phyloP scores from a whole-genome alignment of 2,329 filamentous ascomycete species.

The Sarocladiaceae sp. region DNA sequence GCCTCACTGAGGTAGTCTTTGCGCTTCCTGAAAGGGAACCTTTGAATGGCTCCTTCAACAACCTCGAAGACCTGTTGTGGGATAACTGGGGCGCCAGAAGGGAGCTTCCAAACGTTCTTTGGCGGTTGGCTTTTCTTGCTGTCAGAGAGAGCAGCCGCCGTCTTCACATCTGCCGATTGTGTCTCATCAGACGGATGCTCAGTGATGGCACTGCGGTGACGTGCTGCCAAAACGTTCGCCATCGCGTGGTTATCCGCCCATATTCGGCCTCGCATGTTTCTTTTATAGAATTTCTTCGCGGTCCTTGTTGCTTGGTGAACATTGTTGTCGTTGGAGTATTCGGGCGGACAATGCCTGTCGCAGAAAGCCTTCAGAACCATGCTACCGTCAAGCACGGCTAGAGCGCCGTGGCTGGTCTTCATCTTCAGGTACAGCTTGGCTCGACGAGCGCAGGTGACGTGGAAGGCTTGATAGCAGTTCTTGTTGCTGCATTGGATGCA shows the following conservation, averaged over 20 bases:
- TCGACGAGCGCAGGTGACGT: constrained; percentile 88
- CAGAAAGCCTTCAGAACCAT: constrained; percentile 91
- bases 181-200: constrained; percentile 73
- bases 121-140: constrained; percentile 53
- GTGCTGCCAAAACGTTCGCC: constrained; percentile 72
- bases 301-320: constrained; percentile 74
- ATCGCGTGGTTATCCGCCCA: constrained; percentile 90
- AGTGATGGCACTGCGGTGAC: constrained; percentile 56
- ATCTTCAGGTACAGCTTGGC: constrained; percentile 89
- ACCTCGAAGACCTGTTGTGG: constrained; percentile 81
- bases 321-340: constrained; percentile 81
- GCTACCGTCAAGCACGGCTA: constrained; percentile 70
- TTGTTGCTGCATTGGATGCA: constrained; percentile 99
- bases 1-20: constrained; percentile 91
- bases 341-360: constrained; percentile 85
- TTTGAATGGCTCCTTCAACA: constrained; percentile 74
- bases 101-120: constrained; percentile 70
- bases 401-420: constrained; percentile 81
- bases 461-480: constrained; percentile 92
- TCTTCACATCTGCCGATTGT: constrained; percentile 76
- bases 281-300: constrained; percentile 83
- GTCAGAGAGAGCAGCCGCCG: constrained; percentile 64
- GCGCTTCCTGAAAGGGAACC: constrained; percentile 73
- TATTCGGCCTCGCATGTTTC: constrained; percentile 78
- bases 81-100: constrained; percentile 90